Percentiles rank a stretch among this genome's conserved stretches.
Conservation (phyloP, 2,329 filamentous ascomycete genomes). For the Aspergillus aculeatus region DNA sequence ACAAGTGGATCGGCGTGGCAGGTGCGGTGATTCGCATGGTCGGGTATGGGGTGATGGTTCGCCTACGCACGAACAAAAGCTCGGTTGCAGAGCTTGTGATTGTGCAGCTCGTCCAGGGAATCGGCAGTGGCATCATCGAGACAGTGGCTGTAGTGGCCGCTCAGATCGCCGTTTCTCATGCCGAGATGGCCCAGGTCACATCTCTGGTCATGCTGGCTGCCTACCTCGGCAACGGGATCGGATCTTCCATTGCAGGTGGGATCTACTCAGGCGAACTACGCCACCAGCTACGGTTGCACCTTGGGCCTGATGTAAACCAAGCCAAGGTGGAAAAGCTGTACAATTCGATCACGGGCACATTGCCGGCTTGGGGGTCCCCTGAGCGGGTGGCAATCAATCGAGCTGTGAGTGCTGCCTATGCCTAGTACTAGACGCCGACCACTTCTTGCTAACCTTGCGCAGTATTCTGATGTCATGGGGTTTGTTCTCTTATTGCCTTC, state of each 20-base stretch:
- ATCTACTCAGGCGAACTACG: constrained; percentile 53
- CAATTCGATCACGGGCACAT: constrained; percentile 47
- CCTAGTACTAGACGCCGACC: not conserved
- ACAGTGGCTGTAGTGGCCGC: constrained; percentile 46
- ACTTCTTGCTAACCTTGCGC: constrained; percentile 7
- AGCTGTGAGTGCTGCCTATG: constrained; percentile 27
- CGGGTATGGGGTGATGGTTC: constrained; percentile 54
- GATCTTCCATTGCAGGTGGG: constrained; percentile 47
- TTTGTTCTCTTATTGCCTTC: not conserved
- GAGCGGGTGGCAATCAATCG: constrained; percentile 45
- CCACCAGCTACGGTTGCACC: constrained; percentile 33
- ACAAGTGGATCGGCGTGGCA: constrained; percentile 49
- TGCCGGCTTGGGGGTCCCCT: constrained; percentile 43
- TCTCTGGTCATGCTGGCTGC: constrained; percentile 46
- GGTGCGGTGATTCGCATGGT: constrained; percentile 46
- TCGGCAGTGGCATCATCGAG: constrained; percentile 49
- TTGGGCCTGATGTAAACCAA: constrained; percentile 34
- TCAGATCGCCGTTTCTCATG: constrained; percentile 48
- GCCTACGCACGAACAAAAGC: constrained; percentile 47
- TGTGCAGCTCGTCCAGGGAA: constrained; percentile 50
- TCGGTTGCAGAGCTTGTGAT: constrained; percentile 48
- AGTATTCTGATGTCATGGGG: constrained; percentile 34
- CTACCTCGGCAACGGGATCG: constrained; percentile 40
- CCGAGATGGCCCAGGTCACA: constrained; percentile 50
- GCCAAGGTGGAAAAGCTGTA: constrained; percentile 40